These are phyloP conservation scores for Penstemon davidsonii DNA, from an alignment of 257 asterid species.

Conservation along the genomic window DNA sequence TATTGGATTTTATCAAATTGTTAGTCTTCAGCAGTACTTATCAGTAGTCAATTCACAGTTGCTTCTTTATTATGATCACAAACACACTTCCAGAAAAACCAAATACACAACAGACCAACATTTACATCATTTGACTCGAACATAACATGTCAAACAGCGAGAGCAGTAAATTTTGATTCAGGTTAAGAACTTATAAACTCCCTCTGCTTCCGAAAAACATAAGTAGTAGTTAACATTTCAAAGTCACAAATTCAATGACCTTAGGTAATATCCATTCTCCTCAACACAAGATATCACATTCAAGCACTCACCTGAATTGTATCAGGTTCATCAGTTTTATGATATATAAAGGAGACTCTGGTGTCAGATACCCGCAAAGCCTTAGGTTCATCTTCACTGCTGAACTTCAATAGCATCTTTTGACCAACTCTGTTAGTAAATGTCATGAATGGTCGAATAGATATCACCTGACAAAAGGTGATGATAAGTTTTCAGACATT, in stretches of 20 bases:
- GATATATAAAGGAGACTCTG: constrained; percentile 71
- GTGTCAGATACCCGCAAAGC: constrained; percentile 68
- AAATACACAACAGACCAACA: background rate
- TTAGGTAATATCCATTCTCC: constrained; percentile 13
- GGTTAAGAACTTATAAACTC: constrained; percentile 5
- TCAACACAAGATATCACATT: background rate
- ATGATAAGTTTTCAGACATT: constrained; percentile 30
- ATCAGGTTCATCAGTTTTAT: constrained; percentile 54
- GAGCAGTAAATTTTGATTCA: background rate
- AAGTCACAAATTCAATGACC: no score
- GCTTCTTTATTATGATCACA: background rate
- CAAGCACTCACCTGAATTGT: constrained; percentile 69
- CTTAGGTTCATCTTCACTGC: constrained; percentile 84
- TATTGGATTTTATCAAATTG: background rate
- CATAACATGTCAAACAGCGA: constrained; percentile 9
- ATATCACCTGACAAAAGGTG: constrained; percentile 62
- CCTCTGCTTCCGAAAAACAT: constrained; percentile 10
- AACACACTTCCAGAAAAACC: background rate
- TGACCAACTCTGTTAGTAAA: constrained; percentile 94
- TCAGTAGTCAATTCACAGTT: background rate
- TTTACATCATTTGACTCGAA: constrained; percentile 5
- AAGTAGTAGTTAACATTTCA: background rate
- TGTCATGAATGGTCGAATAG: constrained; percentile 82
- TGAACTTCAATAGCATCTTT: constrained; percentile 65
- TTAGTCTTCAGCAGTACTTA: background rate